Evolutionary conservation across 192 early-diverging fungal species (phyloP), one percentile per base, ranked within the genome.

Genomic region (Coemansia sp.): DNA sequence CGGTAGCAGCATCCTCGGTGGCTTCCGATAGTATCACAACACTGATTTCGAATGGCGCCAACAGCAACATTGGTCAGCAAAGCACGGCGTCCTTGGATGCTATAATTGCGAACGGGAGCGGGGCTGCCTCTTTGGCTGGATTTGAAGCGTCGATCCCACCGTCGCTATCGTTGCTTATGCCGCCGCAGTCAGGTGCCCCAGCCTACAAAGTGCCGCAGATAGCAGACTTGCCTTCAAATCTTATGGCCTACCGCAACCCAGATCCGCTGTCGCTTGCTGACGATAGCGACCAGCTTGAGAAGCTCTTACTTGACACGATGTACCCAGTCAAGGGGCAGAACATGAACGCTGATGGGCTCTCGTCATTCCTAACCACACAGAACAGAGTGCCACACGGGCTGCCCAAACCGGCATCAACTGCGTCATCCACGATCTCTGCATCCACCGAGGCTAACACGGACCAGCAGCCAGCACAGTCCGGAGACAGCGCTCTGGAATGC

Each of bases 221-320:
- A 7, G 7, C 54, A 66, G 22, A 43, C n/a, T 66, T 81, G 56
- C 78, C 78, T 3, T 48, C 78, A 26, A 39, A 61, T 7, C 67
- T 81, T 6, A 81, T 81, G 78, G 78, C 78, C n/a, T 81, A 81
- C 70, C 78, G 78, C 70, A 81, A 81, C 42, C 73, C 73, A 0
- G 78, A 81, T 57, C 78, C 78, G 19, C 36, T 76, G 16, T 13
- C 40, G 46, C 49, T 43, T 8, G 65, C 62, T 4, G 78, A 81
- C 10, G 78, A 81, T 40, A 70, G 78, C 48, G 78, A 81, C 15
- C 69, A 69, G 67, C 78, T 81, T 21, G 78, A 81, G 67, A 75
- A 73, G 64, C 69, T 81, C 5, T 62, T 81, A 47, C 70, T 81
- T 41, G 75, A 54, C 73, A 81, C 69, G 67, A 75, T 81, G 64